A percentile compares a stretch with the other conserved stretches of the same genome.
phyloP scores from a whole-genome alignment of 2,329 filamentous ascomycete species.

The Whalleya microplaca region DNA sequence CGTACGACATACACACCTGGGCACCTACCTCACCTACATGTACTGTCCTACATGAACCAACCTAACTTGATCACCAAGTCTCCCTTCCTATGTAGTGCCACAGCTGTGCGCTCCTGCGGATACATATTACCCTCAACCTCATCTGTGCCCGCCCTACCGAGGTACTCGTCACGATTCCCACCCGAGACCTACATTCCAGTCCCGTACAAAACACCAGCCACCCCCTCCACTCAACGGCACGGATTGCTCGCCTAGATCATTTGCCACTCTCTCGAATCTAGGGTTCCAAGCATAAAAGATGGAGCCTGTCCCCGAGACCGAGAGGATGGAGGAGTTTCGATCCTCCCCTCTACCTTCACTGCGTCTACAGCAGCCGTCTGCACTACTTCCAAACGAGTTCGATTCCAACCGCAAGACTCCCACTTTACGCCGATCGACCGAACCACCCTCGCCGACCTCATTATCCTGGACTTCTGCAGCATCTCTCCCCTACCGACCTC shows the following conservation, averaged over 20 bases:
- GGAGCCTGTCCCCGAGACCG: slow-evolving; percentile 71
- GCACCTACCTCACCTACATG: too few species aligned
- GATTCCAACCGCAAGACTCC: slow-evolving; percentile 55
- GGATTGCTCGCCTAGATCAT: slow-evolving; percentile 10
- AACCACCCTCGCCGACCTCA: slow-evolving; percentile 59
- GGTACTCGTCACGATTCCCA: slow-evolving; percentile 12
- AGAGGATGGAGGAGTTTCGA: slow-evolving; percentile 69
- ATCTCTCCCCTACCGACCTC: slow-evolving; percentile 60
- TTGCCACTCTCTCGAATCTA: not conserved
- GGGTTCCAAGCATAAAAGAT: slow-evolving; percentile 44
- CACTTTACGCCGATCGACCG: slow-evolving; percentile 60
- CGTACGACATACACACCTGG: not conserved
- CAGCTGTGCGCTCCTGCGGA: slow-evolving; percentile 19
- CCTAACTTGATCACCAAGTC: slow-evolving; percentile 17
- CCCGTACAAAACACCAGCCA: slow-evolving; percentile 14
- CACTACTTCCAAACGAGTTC: slow-evolving; percentile 42
- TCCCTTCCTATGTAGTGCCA: slow-evolving; percentile 15
- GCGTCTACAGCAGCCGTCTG: slow-evolving; percentile 49
- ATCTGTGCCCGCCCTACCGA: slow-evolving; percentile 1
- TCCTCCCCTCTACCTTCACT: slow-evolving; percentile 59
- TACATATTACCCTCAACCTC: slow-evolving; percentile 15
- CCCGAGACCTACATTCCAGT: slow-evolving; percentile 33
- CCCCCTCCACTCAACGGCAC: slow-evolving; percentile 4
- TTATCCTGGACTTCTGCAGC: slow-evolving; percentile 52
- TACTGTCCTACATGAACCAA: slow-evolving; percentile 5